Percentiles rank a stretch among this genome's conserved stretches.
These are phyloP conservation scores for Colletotrichum nymphaeae DNA, from an alignment of 2,329 filamentous ascomycete species.

Conservation along the genomic window DNA sequence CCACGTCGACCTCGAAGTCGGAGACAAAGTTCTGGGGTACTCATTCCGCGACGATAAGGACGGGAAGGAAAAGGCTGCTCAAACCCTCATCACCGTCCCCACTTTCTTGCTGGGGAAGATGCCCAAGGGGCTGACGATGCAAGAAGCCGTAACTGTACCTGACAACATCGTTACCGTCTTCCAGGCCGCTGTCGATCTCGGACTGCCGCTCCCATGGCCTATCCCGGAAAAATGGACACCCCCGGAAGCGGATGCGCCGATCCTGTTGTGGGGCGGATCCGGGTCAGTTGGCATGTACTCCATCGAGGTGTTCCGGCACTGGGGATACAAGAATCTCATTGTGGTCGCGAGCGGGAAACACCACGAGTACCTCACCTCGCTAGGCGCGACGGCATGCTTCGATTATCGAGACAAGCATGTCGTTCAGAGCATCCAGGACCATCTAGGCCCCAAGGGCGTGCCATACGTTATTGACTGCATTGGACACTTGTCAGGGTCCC, in stretches of 20 bases:
- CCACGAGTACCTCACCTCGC: conserved; percentile 52
- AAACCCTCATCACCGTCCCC: conserved; percentile 65
- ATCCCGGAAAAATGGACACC: conserved; percentile 54
- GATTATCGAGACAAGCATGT: conserved; percentile 56
- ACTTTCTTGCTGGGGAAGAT: conserved; percentile 61
- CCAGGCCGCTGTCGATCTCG: conserved; percentile 64
- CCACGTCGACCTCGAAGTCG: conserved; percentile 53
- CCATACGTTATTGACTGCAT: conserved; percentile 68
- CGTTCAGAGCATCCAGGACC: conserved; percentile 47
- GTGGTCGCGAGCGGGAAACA: conserved; percentile 59
- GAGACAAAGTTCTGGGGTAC: conserved; percentile 69
- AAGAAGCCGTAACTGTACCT: conserved; percentile 64
- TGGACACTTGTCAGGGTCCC: conserved; percentile 56
- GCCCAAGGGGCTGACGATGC: conserved; percentile 51
- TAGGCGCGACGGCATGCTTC: conserved; percentile 59
- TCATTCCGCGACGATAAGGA: conserved; percentile 57
- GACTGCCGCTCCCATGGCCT: conserved; percentile 67
- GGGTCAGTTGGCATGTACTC: conserved; percentile 63
- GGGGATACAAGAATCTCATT: conserved; percentile 63
- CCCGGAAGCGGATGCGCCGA: conserved; percentile 47
- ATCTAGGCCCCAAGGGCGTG: conserved; percentile 42
- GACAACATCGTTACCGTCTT: conserved; percentile 71
- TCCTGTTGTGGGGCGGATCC: conserved; percentile 65
- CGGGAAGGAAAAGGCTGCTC: conserved; percentile 62
- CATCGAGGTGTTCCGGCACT: conserved; percentile 62